phyloP scores from a whole-genome alignment of 2,329 filamentous ascomycete genomes.

The Neofusicoccum parvum region DNA sequence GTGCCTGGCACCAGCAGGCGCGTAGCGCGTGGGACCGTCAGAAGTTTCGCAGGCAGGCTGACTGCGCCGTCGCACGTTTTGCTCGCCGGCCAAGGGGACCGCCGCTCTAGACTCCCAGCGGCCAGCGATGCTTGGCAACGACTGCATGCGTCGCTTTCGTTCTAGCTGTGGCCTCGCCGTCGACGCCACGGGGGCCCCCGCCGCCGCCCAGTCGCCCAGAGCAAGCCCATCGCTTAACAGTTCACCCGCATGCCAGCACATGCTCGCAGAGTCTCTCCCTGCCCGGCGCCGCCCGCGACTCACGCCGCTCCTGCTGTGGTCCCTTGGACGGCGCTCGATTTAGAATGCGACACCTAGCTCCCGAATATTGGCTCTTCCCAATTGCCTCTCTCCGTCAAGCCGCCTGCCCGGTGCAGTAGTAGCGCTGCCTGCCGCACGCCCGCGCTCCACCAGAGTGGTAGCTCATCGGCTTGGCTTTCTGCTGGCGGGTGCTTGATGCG shows the following conservation, averaged over 20 bases:
- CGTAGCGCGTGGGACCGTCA: conserved; percentile 4
- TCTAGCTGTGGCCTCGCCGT: neutral
- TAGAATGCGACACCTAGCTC: neutral
- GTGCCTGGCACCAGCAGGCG: conserved; percentile 1
- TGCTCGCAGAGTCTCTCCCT: neutral
- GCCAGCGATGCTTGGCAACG: conserved; percentile 14
- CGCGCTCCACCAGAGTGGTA: conserved; percentile 14
- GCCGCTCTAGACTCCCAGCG: conserved; percentile 8
- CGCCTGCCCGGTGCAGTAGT: neutral
- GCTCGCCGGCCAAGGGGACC: neutral
- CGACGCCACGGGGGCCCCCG: neutral
- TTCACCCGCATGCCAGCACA: neutral
- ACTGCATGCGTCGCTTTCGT: conserved; percentile 2
- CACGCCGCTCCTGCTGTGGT: neutral
- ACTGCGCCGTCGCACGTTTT: conserved; percentile 18
- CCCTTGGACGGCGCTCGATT: neutral
- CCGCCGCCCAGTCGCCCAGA: neutral
- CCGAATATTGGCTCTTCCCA: neutral
- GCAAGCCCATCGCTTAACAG: neutral
- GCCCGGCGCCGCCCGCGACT: conserved; percentile 3
- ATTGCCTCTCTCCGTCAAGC: neutral
- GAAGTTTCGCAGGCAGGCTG: conserved; percentile 10
- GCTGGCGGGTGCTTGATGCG: conserved; percentile 11
- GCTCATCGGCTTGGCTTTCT: conserved; percentile 17
- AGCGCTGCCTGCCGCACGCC: conserved; percentile 5